Conservation (phyloP, 192 early-diverging fungal genomes). For the Coemansia sp. region DNA sequence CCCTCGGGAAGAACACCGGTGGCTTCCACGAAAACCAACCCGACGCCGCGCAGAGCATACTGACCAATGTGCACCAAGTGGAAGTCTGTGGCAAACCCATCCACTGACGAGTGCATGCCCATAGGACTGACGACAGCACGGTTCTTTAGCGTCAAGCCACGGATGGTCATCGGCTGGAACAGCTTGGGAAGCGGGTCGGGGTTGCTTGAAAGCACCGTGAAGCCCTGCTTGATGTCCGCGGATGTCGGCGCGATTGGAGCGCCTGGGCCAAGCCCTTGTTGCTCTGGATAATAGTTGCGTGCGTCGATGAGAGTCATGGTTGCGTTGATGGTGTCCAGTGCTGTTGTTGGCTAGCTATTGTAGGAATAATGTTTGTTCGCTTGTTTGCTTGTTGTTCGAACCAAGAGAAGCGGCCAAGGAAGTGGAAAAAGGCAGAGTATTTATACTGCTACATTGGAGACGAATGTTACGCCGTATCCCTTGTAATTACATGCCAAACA, state of each 20-base stretch:
- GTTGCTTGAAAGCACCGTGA: slow-evolving; percentile 5
- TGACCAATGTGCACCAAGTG: slow-evolving; percentile 65
- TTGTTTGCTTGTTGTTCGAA: too few species aligned
- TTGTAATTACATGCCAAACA: too few species aligned
- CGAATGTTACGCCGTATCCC: too few species aligned
- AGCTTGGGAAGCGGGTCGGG: slow-evolving; percentile 48
- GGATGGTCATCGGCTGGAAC: slow-evolving; percentile 68
- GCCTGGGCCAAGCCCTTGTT: slow-evolving; percentile 23
- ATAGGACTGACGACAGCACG: slow-evolving; percentile 78
- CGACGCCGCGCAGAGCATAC: slow-evolving; percentile 74
- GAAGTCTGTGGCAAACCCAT: slow-evolving; percentile 67
- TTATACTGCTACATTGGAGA: too few species aligned
- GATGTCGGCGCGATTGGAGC: slow-evolving; percentile 29
- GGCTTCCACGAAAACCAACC: slow-evolving; percentile 78
- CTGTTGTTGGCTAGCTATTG: too few species aligned
- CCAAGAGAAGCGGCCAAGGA: too few species aligned
- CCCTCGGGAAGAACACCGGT: slow-evolving; percentile 73
- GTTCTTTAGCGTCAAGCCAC: slow-evolving; percentile 70
- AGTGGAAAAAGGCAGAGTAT: too few species aligned
- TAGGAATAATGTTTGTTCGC: too few species aligned
- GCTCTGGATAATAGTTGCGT: slow-evolving; percentile 22
- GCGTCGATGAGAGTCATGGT: neutral
- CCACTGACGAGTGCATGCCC: slow-evolving; percentile 73
- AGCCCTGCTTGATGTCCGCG: slow-evolving; percentile 39
- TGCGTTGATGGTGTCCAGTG: neutral